Percentiles rank a stretch among this genome's conserved stretches.
Conservation (phyloP, 2,329 filamentous ascomycete genomes). For the Diaporthe vaccinii region DNA sequence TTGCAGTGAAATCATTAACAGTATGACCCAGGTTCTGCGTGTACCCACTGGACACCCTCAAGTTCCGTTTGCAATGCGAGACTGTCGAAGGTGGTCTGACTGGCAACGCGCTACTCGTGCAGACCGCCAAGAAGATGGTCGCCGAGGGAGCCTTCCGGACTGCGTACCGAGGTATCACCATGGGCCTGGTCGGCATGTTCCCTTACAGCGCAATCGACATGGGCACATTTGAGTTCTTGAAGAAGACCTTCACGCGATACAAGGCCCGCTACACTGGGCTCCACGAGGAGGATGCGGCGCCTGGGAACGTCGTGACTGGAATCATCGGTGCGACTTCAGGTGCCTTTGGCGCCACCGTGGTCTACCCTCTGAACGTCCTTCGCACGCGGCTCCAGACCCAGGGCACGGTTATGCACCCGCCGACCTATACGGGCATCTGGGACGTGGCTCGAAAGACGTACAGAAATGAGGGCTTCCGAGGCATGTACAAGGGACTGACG, state of each 20-base stretch:
- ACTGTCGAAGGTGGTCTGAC: slow-evolving; percentile 87
- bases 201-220: slow-evolving; percentile 98
- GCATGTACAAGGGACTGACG: slow-evolving; percentile 94
- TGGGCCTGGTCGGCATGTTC: slow-evolving; percentile 96
- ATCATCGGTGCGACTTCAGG: slow-evolving; percentile 92
- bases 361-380: slow-evolving; percentile 95
- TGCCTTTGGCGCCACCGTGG: slow-evolving; percentile 90
- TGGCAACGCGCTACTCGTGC: slow-evolving; percentile 84
- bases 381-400: slow-evolving; percentile 94
- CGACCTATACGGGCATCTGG: slow-evolving; percentile 90
- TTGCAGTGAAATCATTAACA: slow-evolving; percentile 35
- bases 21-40: slow-evolving; percentile 77
- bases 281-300: slow-evolving; percentile 86
- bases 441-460: slow-evolving; percentile 91
- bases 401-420: slow-evolving; percentile 90
- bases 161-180: slow-evolving; percentile 92
- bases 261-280: slow-evolving; percentile 78
- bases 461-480: slow-evolving; percentile 83
- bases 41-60: slow-evolving; percentile 91
- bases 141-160: slow-evolving; percentile 78
- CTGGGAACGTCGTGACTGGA: slow-evolving; percentile 86
- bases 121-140: slow-evolving; percentile 91
- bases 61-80: slow-evolving; percentile 90
- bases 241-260: slow-evolving; percentile 77
- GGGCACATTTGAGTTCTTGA: slow-evolving; percentile 94